Evolutionary conservation across 1,284 basidiomycete genomes (phyloP).

Genomic region (Fomitopsis pinicola): DNA sequence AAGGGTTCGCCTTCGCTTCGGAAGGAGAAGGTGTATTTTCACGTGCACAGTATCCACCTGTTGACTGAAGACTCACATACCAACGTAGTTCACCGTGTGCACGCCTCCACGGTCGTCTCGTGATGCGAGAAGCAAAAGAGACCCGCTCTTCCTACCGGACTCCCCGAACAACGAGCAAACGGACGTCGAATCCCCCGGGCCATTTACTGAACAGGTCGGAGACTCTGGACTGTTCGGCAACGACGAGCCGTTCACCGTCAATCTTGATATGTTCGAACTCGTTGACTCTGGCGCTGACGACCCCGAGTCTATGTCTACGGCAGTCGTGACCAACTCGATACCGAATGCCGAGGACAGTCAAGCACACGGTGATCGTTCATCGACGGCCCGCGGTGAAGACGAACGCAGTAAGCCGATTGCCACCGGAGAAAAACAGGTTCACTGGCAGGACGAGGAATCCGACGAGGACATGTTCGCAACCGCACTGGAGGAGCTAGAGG

Average conservation of each 20-base stretch:
- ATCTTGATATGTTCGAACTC: constrained; percentile 30
- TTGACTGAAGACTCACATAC: background rate
- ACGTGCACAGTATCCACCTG: background rate
- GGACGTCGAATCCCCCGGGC: background rate
- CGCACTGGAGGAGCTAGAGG: constrained; percentile 41
- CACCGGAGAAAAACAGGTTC: background rate
- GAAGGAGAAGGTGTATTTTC: background rate
- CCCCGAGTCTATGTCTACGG: background rate
- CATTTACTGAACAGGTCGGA: too few relatives aligned
- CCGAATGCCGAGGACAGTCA: background rate
- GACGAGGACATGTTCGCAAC: background rate
- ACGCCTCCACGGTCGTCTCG: background rate
- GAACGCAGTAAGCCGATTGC: background rate
- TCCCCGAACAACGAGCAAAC: constrained; percentile 6
- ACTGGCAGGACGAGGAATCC: constrained; percentile 3
- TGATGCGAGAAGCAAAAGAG: background rate
- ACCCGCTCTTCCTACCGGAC: constrained; percentile 3
- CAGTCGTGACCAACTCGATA: background rate
- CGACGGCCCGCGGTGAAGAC: background rate
- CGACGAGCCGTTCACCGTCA: constrained; percentile 31
- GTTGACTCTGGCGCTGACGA: background rate
- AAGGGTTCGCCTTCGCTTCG: background rate
- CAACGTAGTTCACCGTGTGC: background rate
- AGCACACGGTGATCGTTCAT: background rate
- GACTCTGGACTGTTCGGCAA: background rate